Base-by-base conservation (phyloP, 345 rosid genomes). In the Ceriops decandra region DNA sequence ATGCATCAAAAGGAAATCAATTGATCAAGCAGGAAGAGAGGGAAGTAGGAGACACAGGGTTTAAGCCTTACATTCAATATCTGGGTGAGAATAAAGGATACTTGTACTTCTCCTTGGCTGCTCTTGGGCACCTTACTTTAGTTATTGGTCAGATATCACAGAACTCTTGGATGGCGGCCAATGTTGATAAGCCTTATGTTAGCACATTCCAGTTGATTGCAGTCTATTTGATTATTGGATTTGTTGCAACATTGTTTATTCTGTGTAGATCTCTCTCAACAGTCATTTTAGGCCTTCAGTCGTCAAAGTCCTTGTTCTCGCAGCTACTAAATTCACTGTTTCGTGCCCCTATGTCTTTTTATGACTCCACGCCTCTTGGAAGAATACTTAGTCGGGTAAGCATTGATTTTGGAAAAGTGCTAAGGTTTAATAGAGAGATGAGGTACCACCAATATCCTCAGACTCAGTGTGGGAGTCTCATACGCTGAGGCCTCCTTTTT, bases 301-400 rank as follows among this genome's bases (percentile, higher is more conserved):
- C 93, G n/a, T 91, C 97, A 27, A 71, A 75, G 64, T 85, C 97
- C 0, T 71, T 89, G 38, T 91, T 91, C 73, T 79, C 90, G 8
- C 86, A 83, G 78, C 83, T 91, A 38, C 66, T 89, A 8, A 80
- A 86, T 69, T 86, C 97, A 54, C 89, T 91, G 26, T 87, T 87
- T 67, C 82, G 85, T 17, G 91, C 96, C 2, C 92, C 97, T 20
- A 91, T 91, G 93, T 84, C 91, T 1, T 91, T 91, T 79, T 91
- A 85, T 36, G 97, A 91, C 85, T 91, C 97, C 68, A 91, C 96
- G 0, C 96, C 97, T 68, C 79, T 87, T 28, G 97, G 97, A 62
- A 75, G 97, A 74, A 89, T 91, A 68, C 93, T 91, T 22, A 82
- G 91, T 56, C 86, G 95, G 79, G 95, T 88, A 79, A 36, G 79